Base-by-base conservation (phyloP, 2,329 filamentous ascomycete genomes). In the Pseudofabraea citricarpa region DNA sequence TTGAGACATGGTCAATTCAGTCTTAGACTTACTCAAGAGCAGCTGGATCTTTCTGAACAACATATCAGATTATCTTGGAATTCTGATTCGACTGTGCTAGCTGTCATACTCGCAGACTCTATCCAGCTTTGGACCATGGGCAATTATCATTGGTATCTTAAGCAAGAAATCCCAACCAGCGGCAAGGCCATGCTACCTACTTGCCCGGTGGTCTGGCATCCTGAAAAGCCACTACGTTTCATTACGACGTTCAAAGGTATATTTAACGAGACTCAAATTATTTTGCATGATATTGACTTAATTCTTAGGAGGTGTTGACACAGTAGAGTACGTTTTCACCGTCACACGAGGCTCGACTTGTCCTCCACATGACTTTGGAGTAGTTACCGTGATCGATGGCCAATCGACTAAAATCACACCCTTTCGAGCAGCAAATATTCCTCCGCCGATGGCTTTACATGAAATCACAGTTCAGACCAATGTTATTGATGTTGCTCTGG, bases 71-170 rank as follows among this genome's bases (percentile, higher is more conserved):
- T 98, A 12, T 75, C 78, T 37, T 98, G 93, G 93, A 98, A 96
- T 59, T 75, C 81, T 4, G 91, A 98, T 61, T 98, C 93, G 0
- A 91, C 83, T 2, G 88, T 95, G 1, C 73, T 98, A 36, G 90
- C 91, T 5, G 83, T 96, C n/a, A 73, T 79, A 1, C 79, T 90
- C 54, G 70, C 72, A 23, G 79, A 90, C 51, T 76, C 80, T 44
- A 69, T 93, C n/a, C 93, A 98, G 60, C 70, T 98, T 1, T 98
- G 93, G 93, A 95, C 90, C 1, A 95, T 85, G 75, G 87, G 89
- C 16, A 98, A 98, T 63, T 98, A 98, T 55, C 88, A 97, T 61
- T 98, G 93, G 79, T 97, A 97, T 63, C 73, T 98, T 13, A 98
- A 98, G 68, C 90, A 95, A 62, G 90, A 96, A 60, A 73, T 96